Evolutionary conservation across 352 stramenopile species (phyloP), one percentile per base, ranked within the genome.

Genomic region (Pythium plurisporium): DNA sequence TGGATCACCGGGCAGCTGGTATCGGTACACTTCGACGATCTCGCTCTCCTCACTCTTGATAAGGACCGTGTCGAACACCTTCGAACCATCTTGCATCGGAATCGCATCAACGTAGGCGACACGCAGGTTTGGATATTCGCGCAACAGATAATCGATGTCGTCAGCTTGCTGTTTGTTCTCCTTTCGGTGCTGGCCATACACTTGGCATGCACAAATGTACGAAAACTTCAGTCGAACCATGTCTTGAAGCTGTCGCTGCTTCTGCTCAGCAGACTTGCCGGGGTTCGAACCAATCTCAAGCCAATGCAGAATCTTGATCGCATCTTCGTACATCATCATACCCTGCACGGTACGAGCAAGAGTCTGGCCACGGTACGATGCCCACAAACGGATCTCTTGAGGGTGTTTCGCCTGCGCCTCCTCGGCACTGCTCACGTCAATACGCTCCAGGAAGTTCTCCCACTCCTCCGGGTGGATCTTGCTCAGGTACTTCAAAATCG

Each of bases 251-350:
- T 93, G 79, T 15, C 76, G 67, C 41, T 91, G 61, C 30, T 94
- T 94, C 19, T 78, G 73, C 20, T 86, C 57, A 17, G 90, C 69
- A 20, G 62, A 71, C 67, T 94, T 84, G 19, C 81, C 67, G 0
- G 56, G 53, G 17, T 87, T 73, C 29, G 75, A 77, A 56, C 85
- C 88, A 25, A 95, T 54, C 56, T 95, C 86, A 8, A 95, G 65
- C 86, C 86, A 95, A 5, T 82, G 80, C 23, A 95, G 56, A 10
- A 95, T 67, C n/a, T 82, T 82, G 30, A 95, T 80, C 2, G 84
- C 82, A 30, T 94, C 82, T 72, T 94, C 84, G 63, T 95, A 96
- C 66, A 94, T 66, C 84, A 94, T 94, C 81, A 96, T 94, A 17
- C 86, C 86, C 46, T 93, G 83, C 0, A 94, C 84, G 0, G 86